phyloP scores from a whole-genome alignment of 192 early-diverging fungal species.

The Paraglomus brasilianum region DNA sequence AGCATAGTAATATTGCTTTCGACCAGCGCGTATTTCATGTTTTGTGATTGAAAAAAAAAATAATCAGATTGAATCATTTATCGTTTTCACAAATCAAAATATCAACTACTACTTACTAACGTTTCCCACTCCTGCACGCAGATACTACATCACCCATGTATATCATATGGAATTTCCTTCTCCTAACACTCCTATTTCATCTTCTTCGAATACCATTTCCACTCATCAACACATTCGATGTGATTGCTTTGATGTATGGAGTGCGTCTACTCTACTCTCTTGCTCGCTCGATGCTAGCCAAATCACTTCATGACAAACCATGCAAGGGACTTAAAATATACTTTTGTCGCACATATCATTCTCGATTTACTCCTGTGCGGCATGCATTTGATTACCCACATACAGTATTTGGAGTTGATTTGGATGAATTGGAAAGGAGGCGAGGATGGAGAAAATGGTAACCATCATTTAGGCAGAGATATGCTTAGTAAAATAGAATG shows the following conservation, averaged over 20 bases:
- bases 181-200: background rate
- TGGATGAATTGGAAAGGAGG: slow-evolving; percentile 26
- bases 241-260: background rate
- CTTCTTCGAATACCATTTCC: background rate
- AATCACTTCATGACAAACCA: background rate
- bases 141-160: no score
- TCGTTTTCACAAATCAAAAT: no score
- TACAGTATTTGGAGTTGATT: slow-evolving; percentile 45
- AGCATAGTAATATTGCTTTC: no score
- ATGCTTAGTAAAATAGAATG: background rate
- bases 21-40: no score
- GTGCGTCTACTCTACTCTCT: background rate
- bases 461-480: no score
- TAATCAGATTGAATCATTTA: no score
- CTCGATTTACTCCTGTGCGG: slow-evolving; percentile 41
- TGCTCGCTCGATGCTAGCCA: background rate
- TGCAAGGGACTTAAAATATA: slow-evolving; percentile 3
- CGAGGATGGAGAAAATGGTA: background rate
- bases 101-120: no score
- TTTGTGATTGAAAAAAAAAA: no score
- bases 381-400: slow-evolving; percentile 56
- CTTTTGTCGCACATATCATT: slow-evolving; percentile 43
- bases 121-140: no score
- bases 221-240: background rate
- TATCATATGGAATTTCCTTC: background rate